Conservation (phyloP, 257 asterid genomes). For the Jacaranda copaia region DNA sequence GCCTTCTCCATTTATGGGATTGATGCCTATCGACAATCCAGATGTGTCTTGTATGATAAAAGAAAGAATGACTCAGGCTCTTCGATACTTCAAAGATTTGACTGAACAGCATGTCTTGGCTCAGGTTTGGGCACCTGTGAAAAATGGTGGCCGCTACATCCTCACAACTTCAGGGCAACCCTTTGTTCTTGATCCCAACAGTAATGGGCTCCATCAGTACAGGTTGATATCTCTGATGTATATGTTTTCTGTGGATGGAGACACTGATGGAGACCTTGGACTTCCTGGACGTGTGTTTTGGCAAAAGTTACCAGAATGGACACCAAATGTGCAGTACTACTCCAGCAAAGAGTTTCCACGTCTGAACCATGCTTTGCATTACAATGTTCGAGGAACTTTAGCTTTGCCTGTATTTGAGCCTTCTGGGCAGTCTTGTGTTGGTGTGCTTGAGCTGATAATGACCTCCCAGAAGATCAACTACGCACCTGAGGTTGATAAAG, state of each 20-base stretch:
- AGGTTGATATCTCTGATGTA: conserved; percentile 77
- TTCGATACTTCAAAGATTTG: conserved; percentile 81
- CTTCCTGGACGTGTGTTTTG: conserved; percentile 89
- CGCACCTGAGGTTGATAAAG: conserved; percentile 96
- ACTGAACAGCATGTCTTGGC: conserved; percentile 84
- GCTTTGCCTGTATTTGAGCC: conserved; percentile 96
- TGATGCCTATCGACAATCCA: conserved; percentile 57
- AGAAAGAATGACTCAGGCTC: conserved; percentile 91
- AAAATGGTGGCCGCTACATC: conserved; percentile 68
- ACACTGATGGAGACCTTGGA: conserved; percentile 72
- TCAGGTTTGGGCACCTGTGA: conserved; percentile 97
- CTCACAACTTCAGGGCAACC: conserved; percentile 96
- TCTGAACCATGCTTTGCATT: conserved; percentile 78
- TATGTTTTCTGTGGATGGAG: conserved; percentile 79
- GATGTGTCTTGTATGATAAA: conserved; percentile 81
- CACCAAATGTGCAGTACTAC: conserved; percentile 94
- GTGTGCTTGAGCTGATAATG: conserved; percentile 93
- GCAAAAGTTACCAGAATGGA: conserved; percentile 90
- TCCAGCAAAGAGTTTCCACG: conserved; percentile 88
- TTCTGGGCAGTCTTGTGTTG: conserved; percentile 84
- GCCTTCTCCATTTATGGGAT: conserved; percentile 53
- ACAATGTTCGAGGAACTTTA: conserved; percentile 84
- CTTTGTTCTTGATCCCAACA: conserved; percentile 82
- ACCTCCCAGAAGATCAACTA: conserved; percentile 89
- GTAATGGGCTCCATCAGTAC: conserved; percentile 89